phyloP scores from a whole-genome alignment of 371 early-diverging fungal genomes.

The Apophysomyces elegans region DNA sequence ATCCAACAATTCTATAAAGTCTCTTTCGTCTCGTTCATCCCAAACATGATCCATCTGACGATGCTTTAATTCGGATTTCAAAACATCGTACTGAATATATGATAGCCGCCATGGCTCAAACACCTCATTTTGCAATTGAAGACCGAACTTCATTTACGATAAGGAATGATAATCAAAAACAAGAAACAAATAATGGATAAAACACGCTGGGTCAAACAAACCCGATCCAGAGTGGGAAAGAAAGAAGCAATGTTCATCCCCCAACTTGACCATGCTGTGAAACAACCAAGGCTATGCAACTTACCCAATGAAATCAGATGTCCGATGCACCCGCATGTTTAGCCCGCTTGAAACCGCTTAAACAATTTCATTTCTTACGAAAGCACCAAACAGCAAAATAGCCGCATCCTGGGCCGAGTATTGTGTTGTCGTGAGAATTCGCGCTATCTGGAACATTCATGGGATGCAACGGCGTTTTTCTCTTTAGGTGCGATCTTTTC shows the following conservation, averaged over 20 bases:
- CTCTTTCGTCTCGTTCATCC: conserved; percentile 71
- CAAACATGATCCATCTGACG: conserved; percentile 48
- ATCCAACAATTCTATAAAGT: conserved; percentile 70
- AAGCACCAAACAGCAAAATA: too few relatives aligned
- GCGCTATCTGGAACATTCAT: too few relatives aligned
- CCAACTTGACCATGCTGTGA: too few relatives aligned
- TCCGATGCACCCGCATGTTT: too few relatives aligned
- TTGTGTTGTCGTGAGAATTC: too few relatives aligned
- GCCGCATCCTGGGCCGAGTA: too few relatives aligned
- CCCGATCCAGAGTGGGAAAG: too few relatives aligned
- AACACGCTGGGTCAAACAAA: not conserved
- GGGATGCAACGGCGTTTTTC: too few relatives aligned
- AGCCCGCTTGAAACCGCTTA: too few relatives aligned
- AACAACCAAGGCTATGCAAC: not conserved
- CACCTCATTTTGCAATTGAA: conserved; percentile 32
- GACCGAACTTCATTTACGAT: conserved; percentile 7
- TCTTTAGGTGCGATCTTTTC: too few relatives aligned
- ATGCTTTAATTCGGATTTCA: conserved; percentile 39
- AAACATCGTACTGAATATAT: conserved; percentile 42
- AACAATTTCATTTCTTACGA: too few relatives aligned
- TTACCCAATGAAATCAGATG: conserved; percentile 1
- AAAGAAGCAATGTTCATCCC: not conserved
- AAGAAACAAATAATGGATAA: conserved; percentile 1
- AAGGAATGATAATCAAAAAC: not conserved
- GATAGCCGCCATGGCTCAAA: conserved; percentile 49